Evolutionary conservation across 2,329 filamentous ascomycete genomes (phyloP), one percentile per base, ranked within the genome.

Genomic region (Claviceps paspali): DNA sequence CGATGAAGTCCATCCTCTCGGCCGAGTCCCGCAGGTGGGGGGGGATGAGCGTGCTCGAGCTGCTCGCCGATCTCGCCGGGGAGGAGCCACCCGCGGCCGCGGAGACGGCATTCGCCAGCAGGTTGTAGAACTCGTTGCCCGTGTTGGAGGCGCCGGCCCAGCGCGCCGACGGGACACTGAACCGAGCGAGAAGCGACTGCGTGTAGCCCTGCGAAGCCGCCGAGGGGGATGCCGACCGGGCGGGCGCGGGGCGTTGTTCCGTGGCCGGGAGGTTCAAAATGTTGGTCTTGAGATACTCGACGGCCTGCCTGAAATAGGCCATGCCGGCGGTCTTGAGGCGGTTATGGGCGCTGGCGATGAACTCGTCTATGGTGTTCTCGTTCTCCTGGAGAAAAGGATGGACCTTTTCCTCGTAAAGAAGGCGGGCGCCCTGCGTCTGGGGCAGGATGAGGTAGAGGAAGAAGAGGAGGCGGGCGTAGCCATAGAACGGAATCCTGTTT

Each of bases 361-460:
- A 79, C 43, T 84, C 76, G 53, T 98, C 91, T 58, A 98, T 96
- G 46, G 83, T 76, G 30, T 68, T 59, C 60, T 96, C 91, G 58
- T 98, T 88, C 43, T 86, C 72, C 50, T 76, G 68, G 35, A 98
- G 76, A 64, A 88, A 94, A 0, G 88, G 88, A 57, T 93, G 80
- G 42, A 96, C 68, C 57, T 91, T 77, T 43, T 76, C 70, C 52
- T 86, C 76, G 65, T 96, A 98, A 45, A 96, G 67, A 50, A 81
- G 63, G 43, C 82, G 81, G 40, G 87, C 86, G 56, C 91, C 91
- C 56, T 95, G 88, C n/a, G 85, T 91, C 59, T 93, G 88, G 0
- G 88, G 91, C n/a, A 94, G 76, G 52, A 96, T 86, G 43, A 98
- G 82, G 64, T 95, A 98, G 47, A 91, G 76, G 53, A 95, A 76